phyloP scores from a whole-genome alignment of 2,329 filamentous ascomycete species.

The Microdochium bolleyi region DNA sequence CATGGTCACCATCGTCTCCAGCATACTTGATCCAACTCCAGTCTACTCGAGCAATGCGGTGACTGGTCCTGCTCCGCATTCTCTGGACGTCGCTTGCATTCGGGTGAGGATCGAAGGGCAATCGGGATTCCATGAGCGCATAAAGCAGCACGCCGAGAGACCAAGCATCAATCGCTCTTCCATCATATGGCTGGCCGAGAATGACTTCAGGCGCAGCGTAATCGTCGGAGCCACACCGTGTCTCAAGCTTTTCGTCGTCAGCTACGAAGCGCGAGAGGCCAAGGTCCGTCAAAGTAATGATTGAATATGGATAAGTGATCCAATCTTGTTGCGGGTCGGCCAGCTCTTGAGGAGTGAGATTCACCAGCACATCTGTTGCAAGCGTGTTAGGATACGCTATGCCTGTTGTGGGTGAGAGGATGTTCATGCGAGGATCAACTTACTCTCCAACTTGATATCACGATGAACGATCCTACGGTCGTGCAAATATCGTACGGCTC shows the following conservation, averaged over 20 bases:
- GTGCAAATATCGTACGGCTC: constrained; percentile 81
- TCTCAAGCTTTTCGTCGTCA: constrained; percentile 82
- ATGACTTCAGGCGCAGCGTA: constrained; percentile 96
- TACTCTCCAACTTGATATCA: constrained; percentile 95
- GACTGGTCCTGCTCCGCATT: constrained; percentile 74
- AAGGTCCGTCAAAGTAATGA: constrained; percentile 85
- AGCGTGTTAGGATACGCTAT: constrained; percentile 4
- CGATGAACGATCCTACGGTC: constrained; percentile 81
- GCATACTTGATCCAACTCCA: constrained; percentile 91
- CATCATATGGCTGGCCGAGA: constrained; percentile 91
- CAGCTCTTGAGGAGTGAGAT: constrained; percentile 63
- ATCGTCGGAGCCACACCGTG: constrained; percentile 91
- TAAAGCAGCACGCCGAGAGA: constrained; percentile 90
- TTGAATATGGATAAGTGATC: constrained; percentile 67
- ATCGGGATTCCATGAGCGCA: constrained; percentile 81
- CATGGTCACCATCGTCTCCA: constrained; percentile 80
- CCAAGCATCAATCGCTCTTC: constrained; percentile 88
- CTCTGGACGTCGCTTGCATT: constrained; percentile 68
- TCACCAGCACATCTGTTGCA: constrained; percentile 75
- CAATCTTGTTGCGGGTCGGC: constrained; percentile 59
- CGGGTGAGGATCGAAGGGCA: constrained; percentile 88
- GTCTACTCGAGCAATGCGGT: constrained; percentile 91
- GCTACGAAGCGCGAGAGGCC: constrained; percentile 82
- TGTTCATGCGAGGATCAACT: constrained; percentile 21
- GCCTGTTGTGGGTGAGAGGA: no score